These are phyloP conservation scores for Penicillium palitans DNA, from an alignment of 2,329 filamentous ascomycete genomes.

Conservation along the genomic window DNA sequence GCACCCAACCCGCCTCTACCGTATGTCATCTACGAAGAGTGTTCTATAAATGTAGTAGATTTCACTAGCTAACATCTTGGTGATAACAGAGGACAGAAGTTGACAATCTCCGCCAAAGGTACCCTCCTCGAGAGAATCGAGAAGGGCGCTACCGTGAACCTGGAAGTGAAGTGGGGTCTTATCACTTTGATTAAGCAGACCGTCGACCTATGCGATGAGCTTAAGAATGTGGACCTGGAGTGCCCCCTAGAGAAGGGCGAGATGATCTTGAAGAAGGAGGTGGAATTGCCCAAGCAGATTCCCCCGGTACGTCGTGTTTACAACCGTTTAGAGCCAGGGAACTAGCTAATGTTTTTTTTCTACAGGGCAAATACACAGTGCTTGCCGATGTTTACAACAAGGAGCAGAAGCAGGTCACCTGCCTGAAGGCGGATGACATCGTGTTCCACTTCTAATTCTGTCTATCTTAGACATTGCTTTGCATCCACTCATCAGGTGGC, in stretches of 20 bases:
- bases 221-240: conserved; percentile 80
- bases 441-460: conserved; percentile 28
- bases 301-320: conserved; percentile 68
- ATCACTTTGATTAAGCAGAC: conserved; percentile 82
- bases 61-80: conserved; percentile 17
- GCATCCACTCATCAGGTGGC: conserved; percentile 21
- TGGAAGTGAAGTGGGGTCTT: conserved; percentile 90
- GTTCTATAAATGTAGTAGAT: background rate
- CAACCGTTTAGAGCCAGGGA: background rate
- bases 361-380: conserved; percentile 84
- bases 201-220: conserved; percentile 84
- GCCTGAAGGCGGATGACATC: conserved; percentile 66
- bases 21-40: conserved; percentile 56
- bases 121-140: conserved; percentile 71
- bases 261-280: conserved; percentile 72
- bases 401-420: conserved; percentile 76
- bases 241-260: conserved; percentile 84
- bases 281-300: conserved; percentile 82
- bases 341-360: conserved; percentile 10
- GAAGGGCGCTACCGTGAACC: conserved; percentile 74
- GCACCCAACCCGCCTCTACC: conserved; percentile 80
- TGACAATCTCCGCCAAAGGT: conserved; percentile 77
- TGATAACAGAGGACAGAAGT: conserved; percentile 65
- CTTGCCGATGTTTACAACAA: conserved; percentile 78
- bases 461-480: conserved; percentile 4